Conservation (phyloP, 176 grass and related monocot genomes). For the Lolium multiflorum region DNA sequence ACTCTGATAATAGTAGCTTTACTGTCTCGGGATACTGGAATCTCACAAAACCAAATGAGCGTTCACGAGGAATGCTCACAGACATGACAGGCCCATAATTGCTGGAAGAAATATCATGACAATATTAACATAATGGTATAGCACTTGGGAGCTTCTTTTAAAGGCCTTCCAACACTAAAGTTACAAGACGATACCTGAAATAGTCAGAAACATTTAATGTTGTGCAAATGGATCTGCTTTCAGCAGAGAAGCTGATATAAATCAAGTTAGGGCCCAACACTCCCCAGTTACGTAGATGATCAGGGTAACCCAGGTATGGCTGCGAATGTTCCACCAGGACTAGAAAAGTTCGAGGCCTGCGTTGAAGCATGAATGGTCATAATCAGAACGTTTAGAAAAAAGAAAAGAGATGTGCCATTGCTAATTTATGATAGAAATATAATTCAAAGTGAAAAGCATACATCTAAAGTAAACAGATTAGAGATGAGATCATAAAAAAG, state of each 20-base stretch:
- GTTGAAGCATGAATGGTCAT: neutral
- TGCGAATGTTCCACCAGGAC: constrained; percentile 59
- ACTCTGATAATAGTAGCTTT: constrained; percentile 50
- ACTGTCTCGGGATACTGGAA: constrained; percentile 55
- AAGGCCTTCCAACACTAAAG: neutral
- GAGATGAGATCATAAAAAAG: constrained; percentile 30
- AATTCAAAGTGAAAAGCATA: constrained; percentile 24
- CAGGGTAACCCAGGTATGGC: neutral
- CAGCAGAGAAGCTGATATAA: constrained; percentile 59
- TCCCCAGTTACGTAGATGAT: neutral
- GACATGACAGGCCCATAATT: constrained; percentile 55
- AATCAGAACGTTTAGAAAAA: constrained; percentile 18
- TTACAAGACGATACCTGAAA: constrained; percentile 57
- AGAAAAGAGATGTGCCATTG: neutral
- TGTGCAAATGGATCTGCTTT: constrained; percentile 49
- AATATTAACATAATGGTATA: constrained; percentile 1
- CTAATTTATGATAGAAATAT: constrained; percentile 18
- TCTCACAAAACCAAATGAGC: constrained; percentile 71
- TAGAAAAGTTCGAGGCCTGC: constrained; percentile 17
- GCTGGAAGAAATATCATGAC: constrained; percentile 44
- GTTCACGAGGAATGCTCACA: constrained; percentile 47
- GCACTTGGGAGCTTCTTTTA: constrained; percentile 11
- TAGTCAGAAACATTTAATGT: constrained; percentile 40
- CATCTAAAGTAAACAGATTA: neutral
- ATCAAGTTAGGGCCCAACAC: constrained; percentile 38